Percentiles rank a stretch among this genome's conserved stretches.
Evolutionary conservation across 768 basidiomycete species (phyloP).

Genomic region (Lactarius vividus): DNA sequence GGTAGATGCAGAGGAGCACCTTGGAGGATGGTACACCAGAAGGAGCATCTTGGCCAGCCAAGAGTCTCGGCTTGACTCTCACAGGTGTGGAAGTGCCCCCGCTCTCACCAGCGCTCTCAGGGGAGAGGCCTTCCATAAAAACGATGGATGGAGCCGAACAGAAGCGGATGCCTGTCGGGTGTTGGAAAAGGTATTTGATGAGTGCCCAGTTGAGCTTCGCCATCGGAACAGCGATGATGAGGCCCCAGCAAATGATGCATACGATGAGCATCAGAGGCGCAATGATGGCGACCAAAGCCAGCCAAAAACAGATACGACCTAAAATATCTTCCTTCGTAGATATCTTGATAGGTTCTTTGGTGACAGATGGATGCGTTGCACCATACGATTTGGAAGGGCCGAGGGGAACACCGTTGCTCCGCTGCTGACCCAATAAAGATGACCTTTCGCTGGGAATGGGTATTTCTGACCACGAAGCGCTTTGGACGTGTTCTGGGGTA

Average conservation of each 20-base stretch:
- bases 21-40: conserved; percentile 78
- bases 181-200: conserved; percentile 72
- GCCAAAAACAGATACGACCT: conserved; percentile 81
- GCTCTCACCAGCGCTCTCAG: conserved; percentile 33
- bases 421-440: conserved; percentile 41
- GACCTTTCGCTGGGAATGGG: conserved; percentile 46
- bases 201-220: conserved; percentile 97
- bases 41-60: conserved; percentile 88
- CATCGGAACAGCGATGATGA: conserved; percentile 96
- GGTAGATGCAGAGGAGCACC: conserved; percentile 92
- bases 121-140: conserved; percentile 43
- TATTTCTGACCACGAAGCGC: conserved; percentile 46
- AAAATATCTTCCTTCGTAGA: conserved; percentile 46
- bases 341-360: conserved; percentile 19
- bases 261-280: conserved; percentile 87
- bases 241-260: conserved; percentile 91
- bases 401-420: conserved; percentile 39
- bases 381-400: conserved; percentile 63
- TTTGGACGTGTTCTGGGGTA: conserved; percentile 45
- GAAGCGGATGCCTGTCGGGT: conserved; percentile 87
- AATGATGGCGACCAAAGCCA: conserved; percentile 69
- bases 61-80: conserved; percentile 68
- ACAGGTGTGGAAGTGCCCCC: conserved; percentile 42
- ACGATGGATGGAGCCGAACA: conserved; percentile 80
- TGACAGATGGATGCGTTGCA: conserved; percentile 43